A percentile compares a stretch with the other conserved stretches of the same genome.
These are phyloP conservation scores for Zarea fungicola DNA, from an alignment of 2,329 filamentous ascomycete species.

Conservation along the genomic window DNA sequence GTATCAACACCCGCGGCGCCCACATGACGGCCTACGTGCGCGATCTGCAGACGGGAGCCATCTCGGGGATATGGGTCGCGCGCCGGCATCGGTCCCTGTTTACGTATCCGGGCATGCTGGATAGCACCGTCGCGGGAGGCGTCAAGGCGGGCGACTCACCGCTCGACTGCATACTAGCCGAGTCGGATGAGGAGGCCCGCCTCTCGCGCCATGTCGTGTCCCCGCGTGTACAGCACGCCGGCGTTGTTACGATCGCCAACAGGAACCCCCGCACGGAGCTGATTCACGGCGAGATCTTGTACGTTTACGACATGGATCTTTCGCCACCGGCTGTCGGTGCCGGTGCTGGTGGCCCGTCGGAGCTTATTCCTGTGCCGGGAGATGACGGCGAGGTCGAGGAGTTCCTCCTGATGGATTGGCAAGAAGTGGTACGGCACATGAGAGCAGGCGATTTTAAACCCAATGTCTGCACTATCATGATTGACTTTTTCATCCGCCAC, in stretches of 20 bases:
- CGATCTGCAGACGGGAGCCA: slow-evolving; percentile 29
- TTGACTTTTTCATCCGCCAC: slow-evolving; percentile 79
- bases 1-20: slow-evolving; percentile 59
- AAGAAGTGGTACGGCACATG: slow-evolving; percentile 56
- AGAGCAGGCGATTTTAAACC: slow-evolving; percentile 72
- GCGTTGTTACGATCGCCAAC: slow-evolving; percentile 32
- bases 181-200: slow-evolving; percentile 66
- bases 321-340: slow-evolving; percentile 35
- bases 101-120: slow-evolving; percentile 69
- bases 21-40: slow-evolving; percentile 60
- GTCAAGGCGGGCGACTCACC: slow-evolving; percentile 62
- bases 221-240: slow-evolving; percentile 21
- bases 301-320: slow-evolving; percentile 73
- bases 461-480: slow-evolving; percentile 70
- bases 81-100: slow-evolving; percentile 59
- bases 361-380: slow-evolving; percentile 61
- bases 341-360: slow-evolving; percentile 37
- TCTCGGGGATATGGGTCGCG: slow-evolving; percentile 64
- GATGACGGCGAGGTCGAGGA: slow-evolving; percentile 71
- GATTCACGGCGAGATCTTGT: slow-evolving; percentile 42
- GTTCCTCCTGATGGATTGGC: slow-evolving; percentile 63
- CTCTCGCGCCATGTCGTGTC: slow-evolving; percentile 26
- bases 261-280: slow-evolving; percentile 22
- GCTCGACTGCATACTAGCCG: slow-evolving; percentile 63
- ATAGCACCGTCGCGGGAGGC: slow-evolving; percentile 77